phyloP scores from a whole-genome alignment of 2,329 filamentous ascomycete species.

The Ascochyta koolunga region DNA sequence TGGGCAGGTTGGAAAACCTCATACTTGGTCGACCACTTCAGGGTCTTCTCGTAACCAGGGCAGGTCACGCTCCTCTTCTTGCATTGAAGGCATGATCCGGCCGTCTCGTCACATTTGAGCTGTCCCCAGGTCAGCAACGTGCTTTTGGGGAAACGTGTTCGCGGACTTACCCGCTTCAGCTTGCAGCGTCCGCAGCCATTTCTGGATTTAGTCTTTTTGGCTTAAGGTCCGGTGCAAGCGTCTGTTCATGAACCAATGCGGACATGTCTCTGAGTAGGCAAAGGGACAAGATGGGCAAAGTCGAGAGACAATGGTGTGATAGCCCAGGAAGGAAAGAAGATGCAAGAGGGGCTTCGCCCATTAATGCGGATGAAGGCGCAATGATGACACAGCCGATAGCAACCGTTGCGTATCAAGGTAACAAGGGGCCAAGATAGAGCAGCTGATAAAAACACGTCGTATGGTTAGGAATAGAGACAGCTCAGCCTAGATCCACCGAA shows the following conservation, averaged over 20 bases:
- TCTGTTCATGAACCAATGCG: constrained; percentile 35
- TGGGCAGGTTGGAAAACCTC: constrained; percentile 50
- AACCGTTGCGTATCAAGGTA: constrained; percentile 33
- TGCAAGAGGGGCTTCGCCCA: constrained; percentile 12
- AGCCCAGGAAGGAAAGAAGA: constrained; percentile 18
- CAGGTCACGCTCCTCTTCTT: constrained; percentile 51
- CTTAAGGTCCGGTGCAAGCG: constrained; percentile 34
- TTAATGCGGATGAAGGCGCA: constrained; percentile 21
- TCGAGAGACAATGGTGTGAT: constrained; percentile 30
- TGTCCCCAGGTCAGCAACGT: constrained; percentile 29
- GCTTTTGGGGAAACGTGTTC: neutral
- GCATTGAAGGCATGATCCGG: constrained; percentile 53
- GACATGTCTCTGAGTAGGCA: constrained; percentile 33
- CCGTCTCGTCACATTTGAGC: constrained; percentile 55
- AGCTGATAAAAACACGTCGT: constrained; percentile 36
- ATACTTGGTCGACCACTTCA: constrained; percentile 58
- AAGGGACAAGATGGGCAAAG: constrained; percentile 17
- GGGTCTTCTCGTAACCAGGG: constrained; percentile 54
- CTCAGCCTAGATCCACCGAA: constrained; percentile 28
- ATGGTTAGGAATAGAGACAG: constrained; percentile 24
- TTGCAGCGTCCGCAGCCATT: constrained; percentile 46
- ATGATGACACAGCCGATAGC: constrained; percentile 36
- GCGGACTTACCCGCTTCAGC: constrained; percentile 38
- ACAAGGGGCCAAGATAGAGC: constrained; percentile 31
- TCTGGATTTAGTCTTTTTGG: constrained; percentile 46